Base-by-base conservation (phyloP, 768 basidiomycete species). In the Pisolithus orientalis region DNA sequence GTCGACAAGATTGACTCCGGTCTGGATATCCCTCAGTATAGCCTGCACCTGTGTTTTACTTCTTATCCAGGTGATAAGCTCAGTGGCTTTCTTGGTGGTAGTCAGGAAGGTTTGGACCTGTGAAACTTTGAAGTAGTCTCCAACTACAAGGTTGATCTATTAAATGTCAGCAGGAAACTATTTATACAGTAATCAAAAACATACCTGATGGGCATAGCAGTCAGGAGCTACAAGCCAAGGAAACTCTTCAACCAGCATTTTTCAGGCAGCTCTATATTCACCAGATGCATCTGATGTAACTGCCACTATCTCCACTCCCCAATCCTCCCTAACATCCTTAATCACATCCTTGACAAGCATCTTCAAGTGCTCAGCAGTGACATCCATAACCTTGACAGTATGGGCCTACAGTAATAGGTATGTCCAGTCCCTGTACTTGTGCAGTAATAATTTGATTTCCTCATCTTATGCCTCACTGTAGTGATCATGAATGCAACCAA, bases 81-180 rank as follows among this genome's bases (percentile, higher is more conserved):
- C 62, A 7, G 2, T 63, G 53, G 0, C 64, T 53, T 53, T 57
- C 62, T 0, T 47, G 17, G n/a, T 62, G 47, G 14, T 70, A 50
- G 13, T 51, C 38, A n/a, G 8, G 10, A 39, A 39, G n/a, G 17
- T 5, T 17, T 28, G 43, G 27, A 17, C 24, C n/a, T 61, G 39
- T 14, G 57, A 63, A 0, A 46, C 52, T 43, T 67, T 66, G 54
- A 75, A 71, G 47, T 68, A 72, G 45, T 76, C 62, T 1, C 69
- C 65, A 31, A 75, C 66, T 32, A 76, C 59, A 3, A 76, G 67
- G 54, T 75, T 74, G 16, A 70, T 60, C n/a, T n/a, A n/a, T n/a
- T 57, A 51, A 8, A 34, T n/a, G 13, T 54, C 21, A 54, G 32
- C 25, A 16, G 21, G 11, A 14, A 16, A 27, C n/a, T n/a, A n/a